These are phyloP conservation scores for Coemansia sp. DNA, from an alignment of 192 early-diverging fungal species.

Conservation along the genomic window DNA sequence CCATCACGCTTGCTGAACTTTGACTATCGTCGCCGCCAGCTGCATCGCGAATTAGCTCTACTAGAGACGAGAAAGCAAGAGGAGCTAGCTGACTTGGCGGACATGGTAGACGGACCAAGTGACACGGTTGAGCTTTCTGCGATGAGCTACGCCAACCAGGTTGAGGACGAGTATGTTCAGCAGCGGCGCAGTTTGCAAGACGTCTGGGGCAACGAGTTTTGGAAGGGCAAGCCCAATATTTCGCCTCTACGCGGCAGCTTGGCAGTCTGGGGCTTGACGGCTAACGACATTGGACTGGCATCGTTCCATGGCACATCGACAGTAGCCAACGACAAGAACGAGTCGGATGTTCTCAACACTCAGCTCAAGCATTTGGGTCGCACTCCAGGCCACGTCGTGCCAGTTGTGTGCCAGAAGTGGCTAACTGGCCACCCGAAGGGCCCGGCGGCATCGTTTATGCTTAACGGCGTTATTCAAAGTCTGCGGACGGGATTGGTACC, in stretches of 20 bases:
- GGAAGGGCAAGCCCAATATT: slow-evolving; percentile 72
- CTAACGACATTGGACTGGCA: slow-evolving; percentile 29
- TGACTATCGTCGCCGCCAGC: slow-evolving; percentile 6
- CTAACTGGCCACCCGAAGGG: slow-evolving; percentile 72
- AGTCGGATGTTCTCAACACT: slow-evolving; percentile 30
- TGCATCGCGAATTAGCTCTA: neutral
- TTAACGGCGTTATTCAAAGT: slow-evolving; percentile 84
- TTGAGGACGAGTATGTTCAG: too few relatives aligned
- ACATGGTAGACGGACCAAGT: neutral
- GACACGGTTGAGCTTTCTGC: too few relatives aligned
- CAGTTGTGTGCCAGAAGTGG: slow-evolving; percentile 37
- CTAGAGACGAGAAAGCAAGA: neutral
- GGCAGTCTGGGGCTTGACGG: slow-evolving; percentile 51
- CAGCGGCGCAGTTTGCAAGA: too few relatives aligned
- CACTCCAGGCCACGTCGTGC: slow-evolving; percentile 26
- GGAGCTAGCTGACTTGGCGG: neutral
- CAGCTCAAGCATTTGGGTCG: slow-evolving; percentile 34
- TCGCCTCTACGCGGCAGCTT: slow-evolving; percentile 86
- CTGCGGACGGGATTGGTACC: slow-evolving; percentile 84
- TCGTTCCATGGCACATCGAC: slow-evolving; percentile 36
- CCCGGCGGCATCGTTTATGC: slow-evolving; percentile 94
- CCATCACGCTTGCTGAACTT: neutral
- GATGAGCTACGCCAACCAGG: too few relatives aligned
- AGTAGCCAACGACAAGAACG: slow-evolving; percentile 37
- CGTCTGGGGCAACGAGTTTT: slow-evolving; percentile 81